Base-by-base conservation (phyloP, 495 filamentous ascomycete species). In the Daldinia decipiens region DNA sequence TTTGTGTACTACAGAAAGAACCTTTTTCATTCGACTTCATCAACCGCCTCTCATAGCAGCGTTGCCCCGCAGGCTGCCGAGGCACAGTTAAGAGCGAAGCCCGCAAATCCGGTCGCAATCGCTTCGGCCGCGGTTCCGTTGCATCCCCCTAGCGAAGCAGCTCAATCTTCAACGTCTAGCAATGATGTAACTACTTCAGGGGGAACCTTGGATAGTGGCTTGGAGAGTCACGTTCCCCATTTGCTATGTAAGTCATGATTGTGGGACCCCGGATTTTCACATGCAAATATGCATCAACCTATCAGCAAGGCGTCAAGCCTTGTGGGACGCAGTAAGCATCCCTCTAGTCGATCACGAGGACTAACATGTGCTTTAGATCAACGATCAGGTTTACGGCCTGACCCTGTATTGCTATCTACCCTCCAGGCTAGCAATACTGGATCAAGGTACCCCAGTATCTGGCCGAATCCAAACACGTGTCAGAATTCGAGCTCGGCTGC, bases 151-250 rank as follows among this genome's bases (percentile, higher is more conserved):
- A 77, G 74, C 62, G 70, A 75, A 57, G 73, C 70, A 70, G 66
- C 77, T 45, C 77, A 78, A 34, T 74, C 79, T 38, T 63, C 71
- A 21, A 55, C 43, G 19, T 47, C 74, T 40, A 71, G 72, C 45
- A 75, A 75, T 67, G 74, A 77, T 52, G 69, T 75, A 47, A 75
- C 68, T 43, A 59, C 59, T 39, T 65, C 73, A 58, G 76, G 71
- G 56, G 53, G 68, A n/a, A 65, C 73, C 54, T 60, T 72, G 38
- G 72, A 70, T 36, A 73, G 62, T 38, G 70, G 74, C 29, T 45
- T 68, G 36, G 75, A 77, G 29, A 66, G 77, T 64, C 88, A 90
- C 78, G 84, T 86, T 58, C 86, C 89, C 59, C 88, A 90, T 78
- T 80, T 88, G 50, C 82, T 87, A 74, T 87, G 87, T 89, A 81